These are phyloP conservation scores for Thelonectria blattea DNA, from an alignment of 2,329 filamentous ascomycete species.

Conservation along the genomic window DNA sequence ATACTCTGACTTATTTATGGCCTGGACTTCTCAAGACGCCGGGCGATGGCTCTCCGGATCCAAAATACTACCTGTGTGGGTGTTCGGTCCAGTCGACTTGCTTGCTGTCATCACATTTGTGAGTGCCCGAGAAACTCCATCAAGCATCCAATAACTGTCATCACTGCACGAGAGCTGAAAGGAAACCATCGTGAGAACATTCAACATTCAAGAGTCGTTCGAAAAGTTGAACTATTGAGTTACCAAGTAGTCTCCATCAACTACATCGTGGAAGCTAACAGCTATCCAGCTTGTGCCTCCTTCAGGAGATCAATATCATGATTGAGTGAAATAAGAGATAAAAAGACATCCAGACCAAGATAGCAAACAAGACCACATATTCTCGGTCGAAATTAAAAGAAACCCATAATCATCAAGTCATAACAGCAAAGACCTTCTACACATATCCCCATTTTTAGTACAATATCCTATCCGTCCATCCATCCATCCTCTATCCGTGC, in stretches of 20 bases:
- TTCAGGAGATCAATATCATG: neutral
- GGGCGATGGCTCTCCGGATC: no score
- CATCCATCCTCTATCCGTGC: slow-evolving; percentile 27
- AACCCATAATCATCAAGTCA: slow-evolving; percentile 40
- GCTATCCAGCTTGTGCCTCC: neutral
- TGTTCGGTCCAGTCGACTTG: no score
- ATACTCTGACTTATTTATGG: no score
- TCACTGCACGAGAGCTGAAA: no score
- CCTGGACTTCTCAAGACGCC: no score
- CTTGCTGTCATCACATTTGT: no score
- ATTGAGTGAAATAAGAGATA: neutral
- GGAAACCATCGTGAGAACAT: no score
- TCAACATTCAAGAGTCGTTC: no score
- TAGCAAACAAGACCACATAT: slow-evolving; percentile 14
- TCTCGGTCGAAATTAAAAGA: slow-evolving; percentile 9
- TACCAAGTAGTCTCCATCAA: neutral
- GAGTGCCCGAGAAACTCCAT: no score
- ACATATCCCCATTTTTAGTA: slow-evolving; percentile 35
- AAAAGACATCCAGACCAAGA: slow-evolving; percentile 14
- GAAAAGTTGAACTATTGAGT: neutral
- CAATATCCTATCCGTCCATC: slow-evolving; percentile 23
- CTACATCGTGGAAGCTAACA: neutral
- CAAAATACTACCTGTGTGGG: no score
- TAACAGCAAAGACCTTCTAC: slow-evolving; percentile 36
- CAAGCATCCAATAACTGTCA: no score